A percentile compares a stretch with the other conserved stretches of the same genome.
These are phyloP conservation scores for Fusarium compactum DNA, from an alignment of 2,329 filamentous ascomycete species.

Conservation along the genomic window DNA sequence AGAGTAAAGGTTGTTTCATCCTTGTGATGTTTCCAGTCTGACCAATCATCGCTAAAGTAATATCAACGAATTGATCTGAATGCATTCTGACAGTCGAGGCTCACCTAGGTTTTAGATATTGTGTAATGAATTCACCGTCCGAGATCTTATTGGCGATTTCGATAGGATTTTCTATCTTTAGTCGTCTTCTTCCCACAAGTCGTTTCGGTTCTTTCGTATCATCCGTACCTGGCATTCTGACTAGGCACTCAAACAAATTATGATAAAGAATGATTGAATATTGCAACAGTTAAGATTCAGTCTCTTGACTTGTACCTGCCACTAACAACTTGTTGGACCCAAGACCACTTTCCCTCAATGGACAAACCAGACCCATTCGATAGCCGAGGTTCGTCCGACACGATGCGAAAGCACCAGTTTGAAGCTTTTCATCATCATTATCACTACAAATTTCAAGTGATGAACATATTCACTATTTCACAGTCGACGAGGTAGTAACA, in stretches of 20 bases:
- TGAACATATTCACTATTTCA: conserved; percentile 13
- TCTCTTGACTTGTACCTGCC: conserved; percentile 1
- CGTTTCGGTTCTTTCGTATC: conserved; percentile 15
- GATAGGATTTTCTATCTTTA: conserved; percentile 53
- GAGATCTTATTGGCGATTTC: conserved; percentile 61
- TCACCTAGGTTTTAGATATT: conserved; percentile 63
- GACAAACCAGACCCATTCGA: conserved; percentile 10
- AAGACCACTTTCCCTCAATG: not conserved
- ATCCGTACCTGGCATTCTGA: conserved; percentile 25
- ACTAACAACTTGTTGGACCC: conserved; percentile 27
- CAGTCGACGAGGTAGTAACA: conserved; percentile 36
- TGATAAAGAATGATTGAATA: not conserved
- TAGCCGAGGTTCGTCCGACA: conserved; percentile 40
- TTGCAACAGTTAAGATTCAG: not conserved
- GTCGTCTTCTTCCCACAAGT: conserved; percentile 28
- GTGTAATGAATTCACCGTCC: conserved; percentile 61
- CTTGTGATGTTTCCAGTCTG: conserved; percentile 64
- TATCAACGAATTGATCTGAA: not conserved
- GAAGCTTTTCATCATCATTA: conserved; percentile 37
- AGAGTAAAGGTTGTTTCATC: conserved; percentile 58
- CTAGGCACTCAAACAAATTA: no score
- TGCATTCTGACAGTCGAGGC: conserved; percentile 12
- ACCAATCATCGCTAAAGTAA: conserved; percentile 48
- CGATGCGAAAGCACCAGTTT: conserved; percentile 20
- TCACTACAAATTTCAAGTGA: conserved; percentile 9